These are phyloP conservation scores for Dryadomyces sulphureus DNA, from an alignment of 2,329 filamentous ascomycete genomes.

Conservation along the genomic window DNA sequence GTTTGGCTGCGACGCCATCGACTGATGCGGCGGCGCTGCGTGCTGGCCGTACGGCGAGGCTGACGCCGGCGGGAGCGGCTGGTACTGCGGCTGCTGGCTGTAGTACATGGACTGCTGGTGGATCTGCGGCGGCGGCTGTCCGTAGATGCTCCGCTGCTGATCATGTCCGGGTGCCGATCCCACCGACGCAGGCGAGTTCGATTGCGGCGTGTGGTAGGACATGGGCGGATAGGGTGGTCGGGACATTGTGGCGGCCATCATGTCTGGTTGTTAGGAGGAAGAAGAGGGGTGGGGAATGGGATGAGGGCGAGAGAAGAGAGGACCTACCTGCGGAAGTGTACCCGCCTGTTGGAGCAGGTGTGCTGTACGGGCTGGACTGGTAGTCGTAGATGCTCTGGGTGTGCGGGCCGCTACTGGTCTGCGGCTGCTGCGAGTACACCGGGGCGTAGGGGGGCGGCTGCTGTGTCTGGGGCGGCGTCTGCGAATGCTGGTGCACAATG, in stretches of 20 bases:
- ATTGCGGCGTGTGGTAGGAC: slow-evolving; percentile 83
- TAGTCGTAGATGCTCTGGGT: slow-evolving; percentile 62
- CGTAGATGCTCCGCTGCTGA: slow-evolving; percentile 77
- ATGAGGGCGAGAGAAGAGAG: neutral
- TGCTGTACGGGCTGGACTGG: slow-evolving; percentile 71
- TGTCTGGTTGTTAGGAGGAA: slow-evolving; percentile 25
- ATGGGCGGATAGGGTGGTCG: slow-evolving; percentile 76
- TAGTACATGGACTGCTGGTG: slow-evolving; percentile 74
- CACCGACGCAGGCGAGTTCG: slow-evolving; percentile 85
- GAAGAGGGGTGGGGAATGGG: neutral
- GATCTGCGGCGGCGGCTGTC: slow-evolving; percentile 63
- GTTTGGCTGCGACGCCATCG: slow-evolving; percentile 49
- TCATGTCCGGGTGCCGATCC: slow-evolving; percentile 82
- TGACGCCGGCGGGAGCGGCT: slow-evolving; percentile 50
- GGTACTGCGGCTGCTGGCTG: slow-evolving; percentile 44
- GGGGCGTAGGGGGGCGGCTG: slow-evolving; percentile 54
- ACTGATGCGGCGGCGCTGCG: slow-evolving; percentile 36
- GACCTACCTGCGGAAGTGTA: slow-evolving; percentile 76
- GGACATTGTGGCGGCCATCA: slow-evolving; percentile 58
- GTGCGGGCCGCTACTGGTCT: slow-evolving; percentile 45
- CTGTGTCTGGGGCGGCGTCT: slow-evolving; percentile 15
- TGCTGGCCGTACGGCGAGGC: slow-evolving; percentile 48
- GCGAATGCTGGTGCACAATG: slow-evolving; percentile 53
- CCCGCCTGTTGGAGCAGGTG: slow-evolving; percentile 64
- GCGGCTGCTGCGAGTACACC: slow-evolving; percentile 53